Percentiles rank a stretch among this genome's conserved stretches.
These are phyloP conservation scores for Aspergillus sp. DNA, from an alignment of 2,329 filamentous ascomycete genomes.

Conservation along the genomic window DNA sequence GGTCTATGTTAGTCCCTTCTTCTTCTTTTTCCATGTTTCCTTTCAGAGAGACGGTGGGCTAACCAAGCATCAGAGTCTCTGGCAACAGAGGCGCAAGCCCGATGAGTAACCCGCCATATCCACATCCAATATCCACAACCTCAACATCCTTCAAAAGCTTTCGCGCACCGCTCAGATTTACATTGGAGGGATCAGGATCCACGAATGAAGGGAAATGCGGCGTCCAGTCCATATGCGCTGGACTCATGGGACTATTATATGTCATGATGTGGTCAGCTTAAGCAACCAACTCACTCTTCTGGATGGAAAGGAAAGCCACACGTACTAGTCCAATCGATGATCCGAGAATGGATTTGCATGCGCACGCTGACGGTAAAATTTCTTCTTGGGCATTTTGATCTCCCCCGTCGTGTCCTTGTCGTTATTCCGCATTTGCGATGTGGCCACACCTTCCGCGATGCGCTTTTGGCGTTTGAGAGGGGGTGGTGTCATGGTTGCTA, in stretches of 20 bases:
- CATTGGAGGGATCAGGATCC: conserved; percentile 27
- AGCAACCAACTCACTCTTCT: background rate
- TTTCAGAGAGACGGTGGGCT: conserved; percentile 16
- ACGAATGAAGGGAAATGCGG: conserved; percentile 70
- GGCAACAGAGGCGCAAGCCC: conserved; percentile 76
- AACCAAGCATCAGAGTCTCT: conserved; percentile 73
- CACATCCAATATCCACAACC: conserved; percentile 93
- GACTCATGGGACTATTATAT: conserved; percentile 59
- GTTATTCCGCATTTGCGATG: conserved; percentile 9
- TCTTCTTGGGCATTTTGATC: conserved; percentile 74
- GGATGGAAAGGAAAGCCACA: conserved; percentile 9
- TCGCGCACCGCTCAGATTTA: conserved; percentile 25
- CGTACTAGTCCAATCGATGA: conserved; percentile 79
- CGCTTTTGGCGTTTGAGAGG: conserved; percentile 58
- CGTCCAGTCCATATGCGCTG: conserved; percentile 86
- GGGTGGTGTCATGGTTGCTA: conserved; percentile 17
- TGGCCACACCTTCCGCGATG: conserved; percentile 36
- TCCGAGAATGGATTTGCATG: conserved; percentile 98
- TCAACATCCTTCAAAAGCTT: conserved; percentile 64
- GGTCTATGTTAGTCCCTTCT: conserved; percentile 1
- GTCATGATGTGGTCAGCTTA: background rate
- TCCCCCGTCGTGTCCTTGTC: conserved; percentile 8
- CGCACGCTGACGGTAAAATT: conserved; percentile 90
- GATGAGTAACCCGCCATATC: conserved; percentile 84
- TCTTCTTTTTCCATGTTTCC: background rate